Base-by-base conservation (phyloP, 768 basidiomycete species). In the Phylloporus arenicola region DNA sequence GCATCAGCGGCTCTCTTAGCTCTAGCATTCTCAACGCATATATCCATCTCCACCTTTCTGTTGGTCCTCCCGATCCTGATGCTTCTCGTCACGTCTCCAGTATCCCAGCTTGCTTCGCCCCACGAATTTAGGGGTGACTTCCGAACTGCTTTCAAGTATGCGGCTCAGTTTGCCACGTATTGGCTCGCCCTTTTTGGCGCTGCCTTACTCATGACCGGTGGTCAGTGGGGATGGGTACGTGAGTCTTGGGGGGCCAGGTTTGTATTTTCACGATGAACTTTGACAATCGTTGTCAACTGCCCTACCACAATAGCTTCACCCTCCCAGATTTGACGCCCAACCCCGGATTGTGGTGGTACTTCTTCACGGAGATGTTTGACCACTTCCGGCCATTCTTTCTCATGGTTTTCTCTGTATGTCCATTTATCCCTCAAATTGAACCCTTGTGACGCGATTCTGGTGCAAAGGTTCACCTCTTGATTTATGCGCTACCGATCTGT, bases 341-440 rank as follows among this genome's bases (percentile, higher is more conserved):
- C 58, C 82, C 89, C 4, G 95, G 96, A 2, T 70, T 97, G 25
- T 92, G 92, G 88, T 98, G 95, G 95, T 98, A 98, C 68, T 98
- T 98, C 73, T 97, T 98, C 71, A 97, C 92, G 11, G 95, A 98
- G 66, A 97, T 97, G 89, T 99, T 99, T 56, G 95, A 97, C 63
- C 88, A 98, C 64, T 99, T 97, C 75, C 75, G 96, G 27, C 82
- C 86, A 4, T 97, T 97, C 72, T 99, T 96, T 76, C 73, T 97
- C 29, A 86, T 93, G 77, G 89, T 88, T 16, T 98, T 97, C 68
- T 88, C 86, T 16, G 93, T 93, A 58, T 42, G 85, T 65, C 20
- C 1, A n/a, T 12, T 2, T 6, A 31, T 39, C 33, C 29, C 19
- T 3, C 2, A 6, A 11, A 4, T n/a, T 3, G 12, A n/a, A 19